These are phyloP conservation scores for Bimuria novae-zelandiae DNA, from an alignment of 2,329 filamentous ascomycete genomes.

Conservation along the genomic window DNA sequence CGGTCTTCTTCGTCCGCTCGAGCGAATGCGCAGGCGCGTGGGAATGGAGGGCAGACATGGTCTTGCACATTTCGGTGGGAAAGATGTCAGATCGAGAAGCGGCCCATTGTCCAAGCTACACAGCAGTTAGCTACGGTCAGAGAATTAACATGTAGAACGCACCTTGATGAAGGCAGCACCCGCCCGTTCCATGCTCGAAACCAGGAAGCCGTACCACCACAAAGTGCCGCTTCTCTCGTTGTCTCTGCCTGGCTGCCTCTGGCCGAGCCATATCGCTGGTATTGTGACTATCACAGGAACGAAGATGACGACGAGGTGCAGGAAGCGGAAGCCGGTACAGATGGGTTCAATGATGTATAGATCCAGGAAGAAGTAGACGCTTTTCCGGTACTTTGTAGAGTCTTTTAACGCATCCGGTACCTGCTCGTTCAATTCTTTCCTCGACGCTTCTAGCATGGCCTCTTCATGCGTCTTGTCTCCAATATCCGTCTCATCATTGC, in stretches of 20 bases:
- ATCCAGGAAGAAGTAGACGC: constrained; percentile 70
- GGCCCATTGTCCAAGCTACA: constrained; percentile 92
- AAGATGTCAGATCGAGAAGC: constrained; percentile 97
- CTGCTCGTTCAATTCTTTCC: constrained; percentile 74
- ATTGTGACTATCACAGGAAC: constrained; percentile 83
- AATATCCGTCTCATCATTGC: constrained; percentile 53
- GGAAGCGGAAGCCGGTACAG: constrained; percentile 83
- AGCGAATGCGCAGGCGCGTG: constrained; percentile 92
- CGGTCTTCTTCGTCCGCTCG: constrained; percentile 74
- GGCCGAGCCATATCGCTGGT: constrained; percentile 80
- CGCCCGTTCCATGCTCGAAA: constrained; percentile 86
- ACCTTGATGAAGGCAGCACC: constrained; percentile 98
- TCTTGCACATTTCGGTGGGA: constrained; percentile 84
- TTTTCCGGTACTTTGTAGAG: constrained; percentile 61
- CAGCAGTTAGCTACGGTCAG: constrained; percentile 20
- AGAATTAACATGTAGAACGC: constrained; percentile 12
- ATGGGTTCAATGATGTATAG: constrained; percentile 78
- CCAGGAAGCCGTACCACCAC: constrained; percentile 93
- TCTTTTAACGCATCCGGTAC: constrained; percentile 67
- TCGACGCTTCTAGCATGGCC: constrained; percentile 84
- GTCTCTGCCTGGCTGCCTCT: constrained; percentile 64
- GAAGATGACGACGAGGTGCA: constrained; percentile 86
- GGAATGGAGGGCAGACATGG: constrained; percentile 95
- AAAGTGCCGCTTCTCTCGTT: constrained; percentile 80
- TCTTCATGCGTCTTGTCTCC: constrained; percentile 72